Percentiles rank a stretch among this genome's conserved stretches.
These are phyloP conservation scores for Fusarium lyarnte DNA, from an alignment of 2,329 filamentous ascomycete species.

Conservation along the genomic window DNA sequence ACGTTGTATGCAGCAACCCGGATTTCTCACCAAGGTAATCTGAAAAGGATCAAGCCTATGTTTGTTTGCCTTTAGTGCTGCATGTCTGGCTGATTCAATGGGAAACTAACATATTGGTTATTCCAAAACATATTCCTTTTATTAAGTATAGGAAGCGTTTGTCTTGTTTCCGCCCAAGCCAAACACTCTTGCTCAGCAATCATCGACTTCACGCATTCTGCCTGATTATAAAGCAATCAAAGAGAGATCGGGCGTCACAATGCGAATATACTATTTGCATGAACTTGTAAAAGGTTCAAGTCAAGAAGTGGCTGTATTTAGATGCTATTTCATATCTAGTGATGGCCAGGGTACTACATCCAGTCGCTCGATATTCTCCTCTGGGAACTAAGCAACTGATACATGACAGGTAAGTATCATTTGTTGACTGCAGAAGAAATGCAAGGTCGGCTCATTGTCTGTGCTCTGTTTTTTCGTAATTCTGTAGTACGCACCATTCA, in stretches of 20 bases:
- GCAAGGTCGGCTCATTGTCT: not conserved
- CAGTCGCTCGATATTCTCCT: not conserved
- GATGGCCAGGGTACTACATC: not conserved
- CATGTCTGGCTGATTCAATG: no score
- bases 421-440: not conserved
- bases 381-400: not conserved
- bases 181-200: not conserved
- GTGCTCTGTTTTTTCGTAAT: not conserved
- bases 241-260: not conserved
- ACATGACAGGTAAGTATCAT: not conserved
- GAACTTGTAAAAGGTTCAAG: not conserved
- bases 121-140: not conserved
- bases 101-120: no score
- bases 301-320: not conserved
- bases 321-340: not conserved
- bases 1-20: not conserved
- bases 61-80: not conserved
- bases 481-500: not conserved
- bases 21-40: not conserved
- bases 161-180: not conserved
- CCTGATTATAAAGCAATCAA: not conserved
- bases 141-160: no score
- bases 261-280: fast-evolving
- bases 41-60: not conserved
- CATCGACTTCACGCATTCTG: not conserved